Evolutionary conservation across 2,329 filamentous ascomycete genomes (phyloP).

Genomic region (Aspergillus jensenii): DNA sequence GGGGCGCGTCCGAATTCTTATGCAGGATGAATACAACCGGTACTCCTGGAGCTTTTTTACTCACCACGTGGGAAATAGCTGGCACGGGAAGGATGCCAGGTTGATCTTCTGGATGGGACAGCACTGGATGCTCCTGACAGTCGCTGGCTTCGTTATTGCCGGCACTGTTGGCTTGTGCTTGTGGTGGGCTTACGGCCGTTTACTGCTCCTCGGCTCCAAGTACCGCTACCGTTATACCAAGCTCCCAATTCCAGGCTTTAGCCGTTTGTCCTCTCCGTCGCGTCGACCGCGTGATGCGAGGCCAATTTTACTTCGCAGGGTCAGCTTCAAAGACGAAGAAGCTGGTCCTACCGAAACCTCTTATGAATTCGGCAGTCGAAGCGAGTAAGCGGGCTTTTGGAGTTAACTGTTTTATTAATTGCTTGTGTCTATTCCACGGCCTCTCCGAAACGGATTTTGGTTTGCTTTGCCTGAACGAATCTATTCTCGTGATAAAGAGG

Average conservation of each 20-base stretch:
- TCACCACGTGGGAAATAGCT: conserved; percentile 63
- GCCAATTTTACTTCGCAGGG: conserved; percentile 37
- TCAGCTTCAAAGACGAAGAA: conserved; percentile 44
- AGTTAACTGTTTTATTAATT: neutral
- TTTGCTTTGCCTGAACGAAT: conserved; percentile 21
- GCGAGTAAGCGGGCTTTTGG: conserved; percentile 25
- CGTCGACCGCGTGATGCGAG: conserved; percentile 35
- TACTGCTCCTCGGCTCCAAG: conserved; percentile 42
- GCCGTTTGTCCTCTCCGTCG: conserved; percentile 33
- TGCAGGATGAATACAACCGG: conserved; percentile 68
- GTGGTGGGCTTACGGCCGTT: conserved; percentile 53
- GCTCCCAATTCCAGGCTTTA: conserved; percentile 27
- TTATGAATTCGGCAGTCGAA: conserved; percentile 39
- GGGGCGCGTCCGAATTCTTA: conserved; percentile 65
- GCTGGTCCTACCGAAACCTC: conserved; percentile 33
- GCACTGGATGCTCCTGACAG: conserved; percentile 57
- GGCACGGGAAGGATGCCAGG: conserved; percentile 64
- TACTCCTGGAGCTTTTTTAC: conserved; percentile 72
- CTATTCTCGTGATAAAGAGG: conserved; percentile 5
- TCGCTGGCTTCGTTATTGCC: conserved; percentile 51
- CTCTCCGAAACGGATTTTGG: conserved; percentile 26
- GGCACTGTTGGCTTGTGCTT: conserved; percentile 47
- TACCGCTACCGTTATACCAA: conserved; percentile 42
- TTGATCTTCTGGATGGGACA: conserved; percentile 65
- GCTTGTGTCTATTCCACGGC: conserved; percentile 14